phyloP scores from a whole-genome alignment of 1,139 yeast species.

The Geotrichum citri-aurantii region DNA sequence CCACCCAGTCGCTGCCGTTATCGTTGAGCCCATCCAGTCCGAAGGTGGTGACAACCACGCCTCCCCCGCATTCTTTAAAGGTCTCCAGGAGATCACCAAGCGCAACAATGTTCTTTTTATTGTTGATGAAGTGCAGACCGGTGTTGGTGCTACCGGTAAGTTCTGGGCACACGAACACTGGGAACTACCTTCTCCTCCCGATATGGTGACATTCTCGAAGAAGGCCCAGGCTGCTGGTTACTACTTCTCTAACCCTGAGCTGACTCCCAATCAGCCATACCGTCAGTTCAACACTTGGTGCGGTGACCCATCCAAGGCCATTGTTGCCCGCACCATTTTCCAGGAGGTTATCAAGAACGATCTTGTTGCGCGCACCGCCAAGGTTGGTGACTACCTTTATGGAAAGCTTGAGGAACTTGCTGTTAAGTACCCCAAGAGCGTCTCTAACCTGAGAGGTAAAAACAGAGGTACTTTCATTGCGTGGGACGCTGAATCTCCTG shows the following conservation, averaged over 20 bases:
- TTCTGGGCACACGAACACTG: conserved; percentile 88
- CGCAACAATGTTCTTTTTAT: conserved; percentile 64
- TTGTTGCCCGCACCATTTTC: conserved; percentile 66
- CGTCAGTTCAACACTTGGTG: conserved; percentile 91
- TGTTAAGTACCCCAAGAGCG: conserved; percentile 45
- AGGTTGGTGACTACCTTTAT: conserved; percentile 61
- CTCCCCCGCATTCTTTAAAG: conserved; percentile 68
- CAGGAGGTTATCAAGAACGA: conserved; percentile 56
- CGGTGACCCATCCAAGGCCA: conserved; percentile 78
- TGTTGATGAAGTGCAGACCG: conserved; percentile 82
- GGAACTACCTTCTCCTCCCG: conserved; percentile 66
- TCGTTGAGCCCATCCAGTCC: conserved; percentile 77
- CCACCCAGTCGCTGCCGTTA: conserved; percentile 66
- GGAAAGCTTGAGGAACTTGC: conserved; percentile 47
- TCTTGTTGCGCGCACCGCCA: conserved; percentile 49
- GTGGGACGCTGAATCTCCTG: conserved; percentile 55
- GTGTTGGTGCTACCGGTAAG: conserved; percentile 79
- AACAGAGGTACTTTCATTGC: conserved; percentile 74
- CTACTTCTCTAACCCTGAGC: conserved; percentile 64
- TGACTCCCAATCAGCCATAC: conserved; percentile 66
- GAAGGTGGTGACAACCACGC: conserved; percentile 91
- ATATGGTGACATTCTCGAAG: conserved; percentile 77
- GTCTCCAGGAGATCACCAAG: conserved; percentile 63
- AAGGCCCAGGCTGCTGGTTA: conserved; percentile 85
- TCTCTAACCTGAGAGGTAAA: conserved; percentile 65